Percentiles rank a stretch among this genome's conserved stretches.
Conservation (phyloP, 257 asterid genomes). For the Cordia subcordata region DNA sequence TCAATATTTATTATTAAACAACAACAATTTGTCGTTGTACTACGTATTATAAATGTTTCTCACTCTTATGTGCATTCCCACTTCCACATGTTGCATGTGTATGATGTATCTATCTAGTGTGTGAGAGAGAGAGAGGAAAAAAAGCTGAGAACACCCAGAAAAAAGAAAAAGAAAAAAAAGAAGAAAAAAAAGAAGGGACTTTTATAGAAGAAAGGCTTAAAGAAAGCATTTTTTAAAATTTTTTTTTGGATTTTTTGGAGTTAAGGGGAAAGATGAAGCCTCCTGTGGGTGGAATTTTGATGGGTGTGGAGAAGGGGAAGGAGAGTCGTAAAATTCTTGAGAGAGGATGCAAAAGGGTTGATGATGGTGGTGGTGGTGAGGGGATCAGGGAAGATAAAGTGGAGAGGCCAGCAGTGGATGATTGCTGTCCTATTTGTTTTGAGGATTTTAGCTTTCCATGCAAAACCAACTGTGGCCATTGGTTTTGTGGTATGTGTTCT, state of each 20-base stretch:
- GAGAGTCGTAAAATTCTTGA: background rate
- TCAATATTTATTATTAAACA: background rate
- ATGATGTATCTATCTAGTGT: background rate
- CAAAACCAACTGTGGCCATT: constrained; percentile 34
- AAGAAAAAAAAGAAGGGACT: background rate
- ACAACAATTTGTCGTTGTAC: too few relatives aligned
- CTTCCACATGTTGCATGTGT: background rate
- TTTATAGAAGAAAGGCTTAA: background rate
- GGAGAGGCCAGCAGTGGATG: constrained; percentile 29
- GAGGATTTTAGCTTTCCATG: constrained; percentile 25
- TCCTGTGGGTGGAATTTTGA: background rate
- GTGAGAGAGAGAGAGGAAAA: background rate
- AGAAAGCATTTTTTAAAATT: background rate
- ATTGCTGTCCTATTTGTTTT: constrained; percentile 40
- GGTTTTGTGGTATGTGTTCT: constrained; percentile 32
- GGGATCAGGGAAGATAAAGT: background rate
- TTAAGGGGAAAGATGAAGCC: background rate
- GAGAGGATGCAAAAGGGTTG: background rate
- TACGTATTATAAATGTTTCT: too few relatives aligned
- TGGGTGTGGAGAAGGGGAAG: too few relatives aligned
- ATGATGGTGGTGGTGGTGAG: too few relatives aligned
- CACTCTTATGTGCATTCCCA: too few relatives aligned
- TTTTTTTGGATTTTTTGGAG: too few relatives aligned
- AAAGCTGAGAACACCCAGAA: background rate
- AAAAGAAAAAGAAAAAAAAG: background rate